Conservation (phyloP, 1,284 basidiomycete species). For the Heterobasidion annosum region DNA sequence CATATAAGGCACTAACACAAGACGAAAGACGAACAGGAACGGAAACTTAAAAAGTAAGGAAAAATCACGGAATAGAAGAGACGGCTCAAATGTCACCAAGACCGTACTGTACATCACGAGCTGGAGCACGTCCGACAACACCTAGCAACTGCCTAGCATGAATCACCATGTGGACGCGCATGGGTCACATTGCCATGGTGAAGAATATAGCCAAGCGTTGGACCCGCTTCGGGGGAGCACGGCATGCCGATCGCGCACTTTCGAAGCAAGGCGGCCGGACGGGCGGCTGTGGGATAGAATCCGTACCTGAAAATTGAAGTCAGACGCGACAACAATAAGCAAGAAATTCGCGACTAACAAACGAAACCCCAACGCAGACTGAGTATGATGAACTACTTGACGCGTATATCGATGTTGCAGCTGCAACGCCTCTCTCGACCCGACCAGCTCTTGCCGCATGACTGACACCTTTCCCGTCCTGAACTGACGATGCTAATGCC, state of each 20-base stretch:
- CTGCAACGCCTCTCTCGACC: conserved; percentile 48
- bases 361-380: background rate
- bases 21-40: too few relatives aligned
- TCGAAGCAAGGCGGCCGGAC: background rate
- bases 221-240: background rate
- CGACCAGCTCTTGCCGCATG: conserved; percentile 63
- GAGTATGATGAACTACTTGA: background rate
- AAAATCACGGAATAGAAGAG: too few relatives aligned
- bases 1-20: too few relatives aligned
- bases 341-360: background rate
- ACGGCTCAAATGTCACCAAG: too few relatives aligned
- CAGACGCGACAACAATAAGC: background rate
- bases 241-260: background rate
- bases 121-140: too few relatives aligned
- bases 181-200: background rate
- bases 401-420: conserved; percentile 23
- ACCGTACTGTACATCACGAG: too few relatives aligned
- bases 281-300: background rate
- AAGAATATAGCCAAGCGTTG: background rate
- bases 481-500: conserved; percentile 57
- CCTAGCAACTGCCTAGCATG: too few relatives aligned
- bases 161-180: too few relatives aligned
- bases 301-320: background rate
- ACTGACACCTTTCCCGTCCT: conserved; percentile 59
- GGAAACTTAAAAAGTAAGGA: too few relatives aligned